Conservation (phyloP, 2,329 filamentous ascomycete genomes). For the Ascochyta clinopodiicola region DNA sequence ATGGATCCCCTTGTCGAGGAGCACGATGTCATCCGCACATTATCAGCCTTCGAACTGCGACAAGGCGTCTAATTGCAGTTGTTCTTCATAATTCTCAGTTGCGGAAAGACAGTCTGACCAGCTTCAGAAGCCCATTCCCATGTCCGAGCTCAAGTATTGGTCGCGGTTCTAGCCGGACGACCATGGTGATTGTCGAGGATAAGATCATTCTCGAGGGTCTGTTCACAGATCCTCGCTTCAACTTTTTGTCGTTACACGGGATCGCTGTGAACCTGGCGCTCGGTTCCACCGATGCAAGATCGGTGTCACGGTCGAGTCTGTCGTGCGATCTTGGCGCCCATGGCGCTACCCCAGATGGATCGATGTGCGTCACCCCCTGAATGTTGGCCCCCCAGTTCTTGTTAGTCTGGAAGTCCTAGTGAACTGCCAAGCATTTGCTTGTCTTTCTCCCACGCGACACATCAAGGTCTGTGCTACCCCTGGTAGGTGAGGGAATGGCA, state of each 20-base stretch:
- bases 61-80: not conserved
- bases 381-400: slow-evolving; percentile 26
- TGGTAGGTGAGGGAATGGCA: slow-evolving; percentile 6
- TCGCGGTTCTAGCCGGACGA: not conserved
- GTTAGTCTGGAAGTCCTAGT: slow-evolving; percentile 25
- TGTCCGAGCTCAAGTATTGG: not conserved
- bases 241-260: slow-evolving; percentile 36
- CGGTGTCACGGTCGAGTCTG: slow-evolving; percentile 38
- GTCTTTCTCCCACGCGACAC: slow-evolving; percentile 40
- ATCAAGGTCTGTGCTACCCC: slow-evolving; percentile 28
- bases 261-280: slow-evolving; percentile 44
- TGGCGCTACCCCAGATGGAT: slow-evolving; percentile 40
- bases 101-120: slow-evolving; percentile 1
- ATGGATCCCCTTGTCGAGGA: not conserved
- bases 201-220: slow-evolving; percentile 7
- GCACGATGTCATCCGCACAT: not conserved
- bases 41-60: not conserved
- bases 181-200: not conserved
- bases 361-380: slow-evolving; percentile 42
- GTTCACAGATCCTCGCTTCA: slow-evolving; percentile 24
- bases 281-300: slow-evolving; percentile 50
- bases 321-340: slow-evolving; percentile 37
- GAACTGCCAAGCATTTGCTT: slow-evolving; percentile 30
- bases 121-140: not conserved
- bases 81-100: not conserved